Conservation (phyloP, 805 yeast species). For the Grigorovia humatica region DNA sequence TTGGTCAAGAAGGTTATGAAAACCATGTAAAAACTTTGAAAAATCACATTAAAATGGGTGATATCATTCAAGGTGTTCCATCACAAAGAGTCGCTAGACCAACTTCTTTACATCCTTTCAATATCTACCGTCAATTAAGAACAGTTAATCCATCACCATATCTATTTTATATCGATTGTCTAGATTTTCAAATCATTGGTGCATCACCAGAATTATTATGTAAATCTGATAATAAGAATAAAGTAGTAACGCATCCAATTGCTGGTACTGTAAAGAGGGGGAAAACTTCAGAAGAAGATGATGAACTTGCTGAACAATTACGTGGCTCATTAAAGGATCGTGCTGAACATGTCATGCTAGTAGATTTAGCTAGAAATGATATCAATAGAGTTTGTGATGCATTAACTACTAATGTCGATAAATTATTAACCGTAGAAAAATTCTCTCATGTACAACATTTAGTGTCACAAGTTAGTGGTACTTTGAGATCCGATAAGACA, state of each 20-base stretch:
- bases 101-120: slow-evolving; percentile 91
- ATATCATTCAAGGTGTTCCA: slow-evolving; percentile 96
- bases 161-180: slow-evolving; percentile 82
- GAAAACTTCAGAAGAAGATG: slow-evolving; percentile 84
- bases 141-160: slow-evolving; percentile 97
- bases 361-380: slow-evolving; percentile 94
- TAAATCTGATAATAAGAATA: slow-evolving; percentile 59
- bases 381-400: slow-evolving; percentile 93
- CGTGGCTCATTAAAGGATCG: slow-evolving; percentile 78
- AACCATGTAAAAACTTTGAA: slow-evolving; percentile 64
- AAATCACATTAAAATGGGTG: slow-evolving; percentile 78
- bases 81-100: slow-evolving; percentile 95
- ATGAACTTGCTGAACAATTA: slow-evolving; percentile 62
- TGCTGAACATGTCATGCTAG: slow-evolving; percentile 98
- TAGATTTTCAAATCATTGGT: slow-evolving; percentile 91
- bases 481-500: slow-evolving; percentile 68
- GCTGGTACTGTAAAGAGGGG: slow-evolving; percentile 97
- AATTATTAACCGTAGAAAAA: slow-evolving; percentile 80
- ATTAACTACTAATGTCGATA: slow-evolving; percentile 70
- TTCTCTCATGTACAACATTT: slow-evolving; percentile 96
- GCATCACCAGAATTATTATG: slow-evolving; percentile 95
- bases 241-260: slow-evolving; percentile 89
- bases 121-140: slow-evolving; percentile 86
- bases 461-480: slow-evolving; percentile 91
- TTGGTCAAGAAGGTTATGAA: slow-evolving; percentile 92